Evolutionary conservation across 2,329 filamentous ascomycete species (phyloP).

Genomic region (Phialophora chinensis): DNA sequence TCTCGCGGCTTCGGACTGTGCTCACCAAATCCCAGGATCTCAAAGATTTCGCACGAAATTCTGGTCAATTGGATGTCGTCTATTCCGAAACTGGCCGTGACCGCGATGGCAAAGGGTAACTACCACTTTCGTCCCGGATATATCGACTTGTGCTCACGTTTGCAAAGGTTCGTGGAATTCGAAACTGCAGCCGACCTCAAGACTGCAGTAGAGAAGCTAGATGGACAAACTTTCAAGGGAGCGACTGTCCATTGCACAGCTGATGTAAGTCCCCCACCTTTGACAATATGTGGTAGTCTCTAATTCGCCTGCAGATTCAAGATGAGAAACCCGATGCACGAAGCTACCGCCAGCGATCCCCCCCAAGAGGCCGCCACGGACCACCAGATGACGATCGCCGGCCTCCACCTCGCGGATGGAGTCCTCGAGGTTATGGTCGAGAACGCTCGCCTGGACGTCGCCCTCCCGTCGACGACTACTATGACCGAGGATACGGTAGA

Average conservation of each 20-base stretch:
- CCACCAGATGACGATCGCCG: slow-evolving; percentile 78
- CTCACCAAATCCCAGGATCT: slow-evolving; percentile 73
- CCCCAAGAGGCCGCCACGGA: slow-evolving; percentile 70
- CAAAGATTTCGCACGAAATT: slow-evolving; percentile 98
- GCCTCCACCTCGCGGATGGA: slow-evolving; percentile 80
- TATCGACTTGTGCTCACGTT: slow-evolving; percentile 33
- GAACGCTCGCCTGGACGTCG: slow-evolving; percentile 69
- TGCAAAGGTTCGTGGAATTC: slow-evolving; percentile 88
- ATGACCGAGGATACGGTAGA: slow-evolving; percentile 76
- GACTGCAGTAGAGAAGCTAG: slow-evolving; percentile 91
- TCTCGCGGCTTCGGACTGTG: background rate
- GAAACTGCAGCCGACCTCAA: slow-evolving; percentile 90
- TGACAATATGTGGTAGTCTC: slow-evolving; percentile 21
- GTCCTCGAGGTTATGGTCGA: slow-evolving; percentile 78
- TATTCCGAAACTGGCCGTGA: slow-evolving; percentile 96
- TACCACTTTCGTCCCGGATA: slow-evolving; percentile 36
- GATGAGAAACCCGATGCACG: slow-evolving; percentile 71
- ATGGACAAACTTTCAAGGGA: slow-evolving; percentile 91
- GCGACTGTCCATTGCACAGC: slow-evolving; percentile 81
- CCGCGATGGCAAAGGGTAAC: slow-evolving; percentile 88
- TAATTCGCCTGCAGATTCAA: slow-evolving; percentile 65
- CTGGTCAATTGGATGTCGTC: slow-evolving; percentile 87
- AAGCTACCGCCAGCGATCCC: slow-evolving; percentile 77
- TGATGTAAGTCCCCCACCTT: slow-evolving; percentile 68
- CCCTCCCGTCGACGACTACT: slow-evolving; percentile 86